These are phyloP conservation scores for Cercophora samala DNA, from an alignment of 495 filamentous ascomycete species.

Conservation along the genomic window DNA sequence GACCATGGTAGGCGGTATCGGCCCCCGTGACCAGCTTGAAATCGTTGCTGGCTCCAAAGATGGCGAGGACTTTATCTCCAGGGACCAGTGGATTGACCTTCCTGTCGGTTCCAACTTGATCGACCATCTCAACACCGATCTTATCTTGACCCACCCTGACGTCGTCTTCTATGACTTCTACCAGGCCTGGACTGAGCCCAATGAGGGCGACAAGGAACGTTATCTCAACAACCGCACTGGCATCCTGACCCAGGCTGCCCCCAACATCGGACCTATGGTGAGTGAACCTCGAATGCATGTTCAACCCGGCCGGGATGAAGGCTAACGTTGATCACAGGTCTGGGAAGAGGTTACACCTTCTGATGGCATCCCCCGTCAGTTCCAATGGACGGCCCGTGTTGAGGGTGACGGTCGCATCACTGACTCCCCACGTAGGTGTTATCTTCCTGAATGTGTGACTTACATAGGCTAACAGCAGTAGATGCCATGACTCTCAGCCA, in stretches of 20 bases:
- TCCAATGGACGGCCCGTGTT: constrained; percentile 64
- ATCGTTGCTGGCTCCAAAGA: constrained; percentile 52
- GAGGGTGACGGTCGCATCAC: constrained; percentile 48
- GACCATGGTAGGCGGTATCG: constrained; percentile 50
- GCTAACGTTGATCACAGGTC: no score
- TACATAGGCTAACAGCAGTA: constrained; percentile 20
- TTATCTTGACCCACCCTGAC: constrained; percentile 58
- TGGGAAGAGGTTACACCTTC: constrained; percentile 56
- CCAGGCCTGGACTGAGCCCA: constrained; percentile 50
- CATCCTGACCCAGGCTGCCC: constrained; percentile 66
- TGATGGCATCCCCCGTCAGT: constrained; percentile 61
- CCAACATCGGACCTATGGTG: constrained; percentile 60
- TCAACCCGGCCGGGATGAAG: no score
- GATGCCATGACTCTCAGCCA: constrained; percentile 60
- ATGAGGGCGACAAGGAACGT: constrained; percentile 30
- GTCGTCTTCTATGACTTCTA: constrained; percentile 66
- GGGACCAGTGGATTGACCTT: constrained; percentile 62
- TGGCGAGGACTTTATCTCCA: constrained; percentile 47
- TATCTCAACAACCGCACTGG: constrained; percentile 53
- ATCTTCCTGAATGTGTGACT: background rate
- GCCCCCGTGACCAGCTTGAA: constrained; percentile 57
- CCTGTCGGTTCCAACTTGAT: constrained; percentile 71
- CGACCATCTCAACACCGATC: constrained; percentile 69
- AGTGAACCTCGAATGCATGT: no score
- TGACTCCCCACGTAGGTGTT: constrained; percentile 33